phyloP scores from a whole-genome alignment of 176 grass and related monocot genomes.

The Oryza coarctata region DNA sequence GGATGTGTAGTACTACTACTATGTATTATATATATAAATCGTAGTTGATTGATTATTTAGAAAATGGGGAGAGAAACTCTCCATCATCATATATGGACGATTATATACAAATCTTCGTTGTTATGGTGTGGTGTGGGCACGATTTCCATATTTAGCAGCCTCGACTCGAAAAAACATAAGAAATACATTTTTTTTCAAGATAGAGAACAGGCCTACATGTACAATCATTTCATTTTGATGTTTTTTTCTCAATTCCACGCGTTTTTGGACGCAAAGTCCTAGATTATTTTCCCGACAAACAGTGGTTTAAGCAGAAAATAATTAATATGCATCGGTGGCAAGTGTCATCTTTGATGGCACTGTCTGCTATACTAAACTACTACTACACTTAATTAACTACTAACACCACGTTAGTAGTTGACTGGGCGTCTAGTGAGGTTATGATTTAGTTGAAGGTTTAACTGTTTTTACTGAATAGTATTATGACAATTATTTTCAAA shows the following conservation, averaged over 20 bases:
- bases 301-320: neutral
- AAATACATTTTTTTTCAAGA: neutral
- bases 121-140: no score
- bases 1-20: no score
- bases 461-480: neutral
- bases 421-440: neutral
- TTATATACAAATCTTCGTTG: no score
- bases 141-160: no score
- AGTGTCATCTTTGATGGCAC: neutral
- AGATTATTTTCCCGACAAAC: neutral
- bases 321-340: neutral
- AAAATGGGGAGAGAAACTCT: no score
- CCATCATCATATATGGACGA: no score
- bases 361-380: neutral
- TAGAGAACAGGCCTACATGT: neutral
- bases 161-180: no score
- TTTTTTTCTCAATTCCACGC: neutral
- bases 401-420: neutral
- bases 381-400: neutral
- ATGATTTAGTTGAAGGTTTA: neutral
- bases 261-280: neutral
- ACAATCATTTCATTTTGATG: no score
- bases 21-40: no score
- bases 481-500: no score
- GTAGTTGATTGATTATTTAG: no score